These are phyloP conservation scores for Pythium grandisporangium DNA, from an alignment of 352 stramenopile species.

Conservation along the genomic window DNA sequence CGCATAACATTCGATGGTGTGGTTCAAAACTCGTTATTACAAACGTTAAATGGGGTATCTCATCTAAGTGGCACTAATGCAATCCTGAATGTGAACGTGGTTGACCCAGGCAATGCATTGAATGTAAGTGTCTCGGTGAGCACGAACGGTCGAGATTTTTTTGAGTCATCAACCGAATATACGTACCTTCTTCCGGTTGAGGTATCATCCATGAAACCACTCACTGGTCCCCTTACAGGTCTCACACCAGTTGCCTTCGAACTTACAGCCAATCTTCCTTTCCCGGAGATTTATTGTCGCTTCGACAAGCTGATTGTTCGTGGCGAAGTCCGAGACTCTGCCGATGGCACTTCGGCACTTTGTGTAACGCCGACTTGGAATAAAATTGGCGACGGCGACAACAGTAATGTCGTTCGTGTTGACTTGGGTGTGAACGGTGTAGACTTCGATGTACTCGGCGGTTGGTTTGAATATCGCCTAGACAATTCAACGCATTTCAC, in stretches of 20 bases:
- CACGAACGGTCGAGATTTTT: slow-evolving; percentile 30
- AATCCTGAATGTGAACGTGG: slow-evolving; percentile 4
- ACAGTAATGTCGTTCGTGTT: slow-evolving; percentile 15
- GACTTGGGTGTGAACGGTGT: slow-evolving; percentile 32
- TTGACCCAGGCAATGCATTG: slow-evolving; percentile 13
- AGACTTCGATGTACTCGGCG: slow-evolving; percentile 38
- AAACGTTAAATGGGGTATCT: slow-evolving; percentile 2
- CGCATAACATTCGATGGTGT: slow-evolving; percentile 10
- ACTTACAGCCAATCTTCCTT: slow-evolving; percentile 10
- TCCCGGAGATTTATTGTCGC: slow-evolving; percentile 27
- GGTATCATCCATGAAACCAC: slow-evolving; percentile 24
- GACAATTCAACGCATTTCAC: slow-evolving; percentile 16
- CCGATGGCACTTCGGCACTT: no score
- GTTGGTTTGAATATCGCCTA: slow-evolving; percentile 31
- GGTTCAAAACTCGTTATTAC: slow-evolving; percentile 2
- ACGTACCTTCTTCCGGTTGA: slow-evolving; percentile 29
- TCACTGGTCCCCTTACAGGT: slow-evolving; percentile 36
- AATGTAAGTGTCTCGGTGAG: slow-evolving; percentile 17
- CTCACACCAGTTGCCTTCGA: slow-evolving; percentile 42
- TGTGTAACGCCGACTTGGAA: no score
- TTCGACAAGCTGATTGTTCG: slow-evolving; percentile 39
- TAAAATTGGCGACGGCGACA: no score
- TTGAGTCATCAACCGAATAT: slow-evolving; percentile 18
- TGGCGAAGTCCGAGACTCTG: no score
- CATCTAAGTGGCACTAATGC: slow-evolving; percentile 14